phyloP scores from a whole-genome alignment of 2,329 filamentous ascomycete species.

The Xylaria sp. region DNA sequence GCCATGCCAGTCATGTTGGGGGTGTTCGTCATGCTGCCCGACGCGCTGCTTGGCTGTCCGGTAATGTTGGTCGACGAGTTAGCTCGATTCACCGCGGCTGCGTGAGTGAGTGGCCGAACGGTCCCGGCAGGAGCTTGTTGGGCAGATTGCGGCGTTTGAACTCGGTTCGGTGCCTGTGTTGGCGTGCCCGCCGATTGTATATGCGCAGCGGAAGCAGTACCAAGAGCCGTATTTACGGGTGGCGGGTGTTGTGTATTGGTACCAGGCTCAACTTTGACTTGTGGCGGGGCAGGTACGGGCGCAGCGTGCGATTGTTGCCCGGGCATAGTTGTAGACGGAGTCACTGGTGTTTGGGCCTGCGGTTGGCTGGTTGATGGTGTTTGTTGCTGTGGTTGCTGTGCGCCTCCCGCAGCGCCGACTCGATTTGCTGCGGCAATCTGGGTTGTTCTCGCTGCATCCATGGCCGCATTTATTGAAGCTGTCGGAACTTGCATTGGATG shows the following conservation, averaged over 20 bases:
- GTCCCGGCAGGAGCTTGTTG: conserved; percentile 32
- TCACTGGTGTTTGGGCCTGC: conserved; percentile 33
- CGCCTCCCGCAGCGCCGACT: conserved; percentile 27
- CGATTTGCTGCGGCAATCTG: conserved; percentile 37
- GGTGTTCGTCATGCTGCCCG: conserved; percentile 31
- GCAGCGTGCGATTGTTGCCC: conserved; percentile 32
- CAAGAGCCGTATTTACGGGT: conserved; percentile 56
- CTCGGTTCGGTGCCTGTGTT: conserved; percentile 54
- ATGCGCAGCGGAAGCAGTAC: conserved; percentile 44
- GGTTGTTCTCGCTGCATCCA: conserved; percentile 42
- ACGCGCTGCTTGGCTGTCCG: conserved; percentile 38
- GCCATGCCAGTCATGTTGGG: conserved; percentile 34
- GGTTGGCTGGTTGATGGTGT: neutral
- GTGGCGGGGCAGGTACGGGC: conserved; percentile 33
- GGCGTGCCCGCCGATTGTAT: conserved; percentile 53
- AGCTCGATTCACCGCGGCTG: conserved; percentile 41
- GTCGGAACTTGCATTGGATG: conserved; percentile 42
- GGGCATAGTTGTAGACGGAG: conserved; percentile 33
- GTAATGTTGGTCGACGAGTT: conserved; percentile 40
- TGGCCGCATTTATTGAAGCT: conserved; percentile 42
- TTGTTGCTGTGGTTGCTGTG: conserved; percentile 21
- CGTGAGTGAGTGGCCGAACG: conserved; percentile 38
- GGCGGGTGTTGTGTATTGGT: conserved; percentile 45
- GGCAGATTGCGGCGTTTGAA: conserved; percentile 55
- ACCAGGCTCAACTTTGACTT: conserved; percentile 47